Evolutionary conservation across 2,329 filamentous ascomycete species (phyloP).

Genomic region (Fusarium illudens): DNA sequence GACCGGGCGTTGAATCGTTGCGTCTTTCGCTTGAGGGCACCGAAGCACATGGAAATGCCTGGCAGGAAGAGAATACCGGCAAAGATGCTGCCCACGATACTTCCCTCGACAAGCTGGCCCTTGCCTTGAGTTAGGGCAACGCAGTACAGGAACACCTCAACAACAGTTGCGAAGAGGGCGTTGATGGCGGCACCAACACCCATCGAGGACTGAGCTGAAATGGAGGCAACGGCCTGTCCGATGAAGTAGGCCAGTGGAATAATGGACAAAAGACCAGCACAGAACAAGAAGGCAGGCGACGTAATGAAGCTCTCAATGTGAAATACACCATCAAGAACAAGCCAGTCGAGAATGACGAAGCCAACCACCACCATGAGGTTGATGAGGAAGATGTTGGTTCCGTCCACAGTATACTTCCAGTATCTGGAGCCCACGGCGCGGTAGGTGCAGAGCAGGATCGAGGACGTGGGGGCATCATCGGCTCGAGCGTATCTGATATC

Average conservation of each 20-base stretch:
- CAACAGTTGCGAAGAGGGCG: conserved; percentile 96
- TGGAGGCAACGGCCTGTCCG: conserved; percentile 96
- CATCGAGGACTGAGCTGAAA: conserved; percentile 98
- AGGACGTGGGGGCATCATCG: conserved; percentile 76
- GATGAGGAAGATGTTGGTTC: conserved; percentile 98
- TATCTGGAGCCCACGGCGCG: conserved; percentile 93
- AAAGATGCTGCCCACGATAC: conserved; percentile 97
- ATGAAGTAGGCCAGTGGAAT: conserved; percentile 99
- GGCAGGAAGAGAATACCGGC: conserved; percentile 95
- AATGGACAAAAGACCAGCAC: conserved; percentile 85
- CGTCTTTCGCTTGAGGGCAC: conserved; percentile 96
- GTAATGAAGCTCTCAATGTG: conserved; percentile 78
- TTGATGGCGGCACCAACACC: conserved; percentile 96
- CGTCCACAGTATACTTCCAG: conserved; percentile 99
- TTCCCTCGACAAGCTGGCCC: conserved; percentile 90
- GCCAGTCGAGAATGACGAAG: conserved; percentile 95
- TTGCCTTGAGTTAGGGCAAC: conserved; percentile 93
- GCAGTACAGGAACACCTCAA: conserved; percentile 98
- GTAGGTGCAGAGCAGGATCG: conserved; percentile 95
- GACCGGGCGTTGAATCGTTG: conserved; percentile 98
- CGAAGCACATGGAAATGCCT: conserved; percentile 97
- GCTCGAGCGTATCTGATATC: conserved; percentile 79
- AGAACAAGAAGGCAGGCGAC: conserved; percentile 85
- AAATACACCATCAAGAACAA: conserved; percentile 74
- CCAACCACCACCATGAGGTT: conserved; percentile 94